Conservation (phyloP, 2,329 filamentous ascomycete species). For the Fusarium sp. region DNA sequence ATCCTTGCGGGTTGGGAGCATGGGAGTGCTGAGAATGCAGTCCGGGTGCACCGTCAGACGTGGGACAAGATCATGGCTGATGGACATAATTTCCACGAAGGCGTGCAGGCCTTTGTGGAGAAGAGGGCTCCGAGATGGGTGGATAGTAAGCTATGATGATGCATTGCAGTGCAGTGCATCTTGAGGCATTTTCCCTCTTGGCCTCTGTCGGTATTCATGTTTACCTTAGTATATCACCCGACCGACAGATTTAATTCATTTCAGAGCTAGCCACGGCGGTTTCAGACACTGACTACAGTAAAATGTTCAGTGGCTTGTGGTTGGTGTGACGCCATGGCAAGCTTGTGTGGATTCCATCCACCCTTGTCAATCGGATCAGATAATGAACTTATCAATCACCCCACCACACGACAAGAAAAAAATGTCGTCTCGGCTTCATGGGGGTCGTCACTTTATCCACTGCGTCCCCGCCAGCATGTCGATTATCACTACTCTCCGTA, state of each 20-base stretch:
- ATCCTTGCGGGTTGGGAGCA: constrained; percentile 76
- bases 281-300: neutral
- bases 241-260: neutral
- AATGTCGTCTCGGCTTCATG: constrained; percentile 4
- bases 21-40: constrained; percentile 70
- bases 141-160: constrained; percentile 64
- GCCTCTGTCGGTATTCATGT: neutral
- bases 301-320: constrained; percentile 6
- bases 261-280: constrained; percentile 2
- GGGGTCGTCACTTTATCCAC: constrained; percentile 4
- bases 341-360: constrained; percentile 12
- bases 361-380: constrained; percentile 40
- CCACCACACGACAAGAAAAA: constrained; percentile 23
- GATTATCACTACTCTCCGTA: constrained; percentile 32
- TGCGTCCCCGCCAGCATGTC: constrained; percentile 22
- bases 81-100: constrained; percentile 78
- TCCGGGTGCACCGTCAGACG: constrained; percentile 61
- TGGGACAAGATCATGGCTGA: constrained; percentile 70
- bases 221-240: neutral
- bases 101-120: constrained; percentile 78
- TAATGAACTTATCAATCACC: constrained; percentile 43
- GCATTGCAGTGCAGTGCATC: neutral
- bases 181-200: constrained; percentile 27
- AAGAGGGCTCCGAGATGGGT: constrained; percentile 75
- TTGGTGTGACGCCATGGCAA: constrained; percentile 30